Percentiles rank a stretch among this genome's conserved stretches.
phyloP scores from a whole-genome alignment of 2,329 filamentous ascomycete genomes.

The Arthroderma sp. region DNA sequence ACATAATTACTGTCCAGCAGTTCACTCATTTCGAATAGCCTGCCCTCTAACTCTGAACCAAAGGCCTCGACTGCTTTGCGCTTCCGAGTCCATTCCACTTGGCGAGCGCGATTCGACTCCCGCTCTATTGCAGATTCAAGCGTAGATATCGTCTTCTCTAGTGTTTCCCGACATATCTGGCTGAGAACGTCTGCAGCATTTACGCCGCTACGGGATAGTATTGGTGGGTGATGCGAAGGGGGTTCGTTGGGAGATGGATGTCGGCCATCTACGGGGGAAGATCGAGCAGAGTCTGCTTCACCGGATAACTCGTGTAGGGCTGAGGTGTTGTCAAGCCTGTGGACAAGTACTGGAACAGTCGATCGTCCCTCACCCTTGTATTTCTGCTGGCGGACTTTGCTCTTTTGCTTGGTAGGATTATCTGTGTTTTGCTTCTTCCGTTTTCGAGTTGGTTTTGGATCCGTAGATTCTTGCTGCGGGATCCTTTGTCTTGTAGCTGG shows the following conservation, averaged over 20 bases:
- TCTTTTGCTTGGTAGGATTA: not conserved
- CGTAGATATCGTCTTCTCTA: constrained; percentile 35
- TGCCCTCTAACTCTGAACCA: constrained; percentile 37
- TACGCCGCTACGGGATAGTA: constrained; percentile 33
- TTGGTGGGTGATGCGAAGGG: constrained; percentile 23
- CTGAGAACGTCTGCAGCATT: constrained; percentile 43
- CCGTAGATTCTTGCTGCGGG: not conserved
- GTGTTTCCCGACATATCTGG: constrained; percentile 40
- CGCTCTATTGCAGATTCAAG: constrained; percentile 33
- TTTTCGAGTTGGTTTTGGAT: not conserved
- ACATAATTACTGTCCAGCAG: constrained; percentile 40
- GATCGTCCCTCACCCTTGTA: not conserved
- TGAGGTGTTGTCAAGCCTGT: constrained; percentile 28
- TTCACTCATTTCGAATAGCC: constrained; percentile 41
- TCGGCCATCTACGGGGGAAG: constrained; percentile 17
- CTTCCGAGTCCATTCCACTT: constrained; percentile 33
- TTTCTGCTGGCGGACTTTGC: not conserved
- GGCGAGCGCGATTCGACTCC: constrained; percentile 29
- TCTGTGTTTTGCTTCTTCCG: not conserved
- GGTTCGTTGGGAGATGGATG: constrained; percentile 19
- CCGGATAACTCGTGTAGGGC: constrained; percentile 19
- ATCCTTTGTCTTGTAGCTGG: not conserved
- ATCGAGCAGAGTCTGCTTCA: constrained; percentile 19
- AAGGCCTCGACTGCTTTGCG: constrained; percentile 39
- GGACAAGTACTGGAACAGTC: constrained; percentile 31